Evolutionary conservation across 176 grass and related monocot genomes (phyloP).

Genomic region (Eleusine indica): DNA sequence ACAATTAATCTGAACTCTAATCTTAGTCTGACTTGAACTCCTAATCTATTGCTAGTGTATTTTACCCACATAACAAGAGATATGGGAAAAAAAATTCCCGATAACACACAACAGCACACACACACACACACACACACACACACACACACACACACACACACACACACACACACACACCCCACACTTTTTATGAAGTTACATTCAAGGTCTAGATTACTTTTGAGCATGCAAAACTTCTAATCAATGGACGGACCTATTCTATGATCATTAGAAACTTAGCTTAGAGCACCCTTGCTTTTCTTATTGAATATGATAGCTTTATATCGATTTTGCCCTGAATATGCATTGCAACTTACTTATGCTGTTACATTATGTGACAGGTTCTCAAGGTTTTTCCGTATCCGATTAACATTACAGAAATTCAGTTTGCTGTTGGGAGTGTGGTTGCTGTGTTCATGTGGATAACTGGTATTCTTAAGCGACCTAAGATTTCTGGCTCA

Average conservation of each 20-base stretch:
- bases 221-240: neutral
- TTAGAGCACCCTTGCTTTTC: neutral
- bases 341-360: neutral
- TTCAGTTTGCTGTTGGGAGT: constrained; percentile 67
- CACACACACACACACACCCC: too few relatives aligned
- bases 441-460: constrained; percentile 49
- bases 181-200: too few relatives aligned
- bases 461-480: constrained; percentile 55
- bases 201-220: neutral
- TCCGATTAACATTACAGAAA: constrained; percentile 63
- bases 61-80: too few relatives aligned
- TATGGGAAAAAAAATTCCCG: too few relatives aligned
- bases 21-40: too few relatives aligned
- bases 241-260: neutral
- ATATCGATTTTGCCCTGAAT: neutral
- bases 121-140: too few relatives aligned
- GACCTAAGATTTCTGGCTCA: constrained; percentile 68
- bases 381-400: constrained; percentile 78
- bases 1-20: too few relatives aligned
- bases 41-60: too few relatives aligned
- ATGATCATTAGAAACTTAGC: neutral
- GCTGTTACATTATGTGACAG: constrained; percentile 39
- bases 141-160: too few relatives aligned
- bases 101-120: too few relatives aligned
- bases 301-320: neutral